phyloP scores from a whole-genome alignment of 345 rosid genomes.

The Eutrema heterophyllum region DNA sequence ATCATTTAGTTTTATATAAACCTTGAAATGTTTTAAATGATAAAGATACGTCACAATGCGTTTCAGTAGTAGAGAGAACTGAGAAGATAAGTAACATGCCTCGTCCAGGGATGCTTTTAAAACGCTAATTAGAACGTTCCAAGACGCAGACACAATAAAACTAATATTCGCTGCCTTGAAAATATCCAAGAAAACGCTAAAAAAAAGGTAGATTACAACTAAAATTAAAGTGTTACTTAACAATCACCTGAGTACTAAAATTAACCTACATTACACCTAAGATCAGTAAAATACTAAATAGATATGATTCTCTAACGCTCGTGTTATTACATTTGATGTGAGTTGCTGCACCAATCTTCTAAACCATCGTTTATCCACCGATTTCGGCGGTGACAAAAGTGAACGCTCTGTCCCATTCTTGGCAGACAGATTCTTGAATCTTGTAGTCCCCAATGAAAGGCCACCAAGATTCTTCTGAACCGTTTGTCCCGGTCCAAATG shows the following conservation, averaged over 20 bases:
- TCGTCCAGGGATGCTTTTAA: background rate
- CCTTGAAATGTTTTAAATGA: too few relatives aligned
- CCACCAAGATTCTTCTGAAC: slow-evolving; percentile 40
- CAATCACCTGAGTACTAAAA: background rate
- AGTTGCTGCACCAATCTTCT: slow-evolving; percentile 7
- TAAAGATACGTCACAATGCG: too few relatives aligned
- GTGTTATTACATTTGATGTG: background rate
- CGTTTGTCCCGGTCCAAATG: slow-evolving; percentile 44
- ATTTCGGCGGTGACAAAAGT: slow-evolving; percentile 19
- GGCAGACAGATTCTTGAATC: slow-evolving; percentile 39
- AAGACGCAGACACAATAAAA: background rate
- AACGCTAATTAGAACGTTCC: background rate
- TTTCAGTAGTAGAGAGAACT: background rate
- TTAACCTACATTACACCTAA: background rate
- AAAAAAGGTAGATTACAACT: background rate
- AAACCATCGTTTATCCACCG: background rate
- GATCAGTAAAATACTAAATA: background rate
- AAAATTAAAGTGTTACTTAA: background rate
- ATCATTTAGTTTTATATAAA: too few relatives aligned
- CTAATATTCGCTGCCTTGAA: background rate
- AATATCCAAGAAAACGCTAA: background rate
- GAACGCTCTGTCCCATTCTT: slow-evolving; percentile 50
- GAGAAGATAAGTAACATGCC: background rate
- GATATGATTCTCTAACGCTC: background rate
- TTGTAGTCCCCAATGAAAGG: slow-evolving; percentile 37